Base-by-base conservation (phyloP, 192 early-diverging fungal genomes). In the Linderina pennispora region DNA sequence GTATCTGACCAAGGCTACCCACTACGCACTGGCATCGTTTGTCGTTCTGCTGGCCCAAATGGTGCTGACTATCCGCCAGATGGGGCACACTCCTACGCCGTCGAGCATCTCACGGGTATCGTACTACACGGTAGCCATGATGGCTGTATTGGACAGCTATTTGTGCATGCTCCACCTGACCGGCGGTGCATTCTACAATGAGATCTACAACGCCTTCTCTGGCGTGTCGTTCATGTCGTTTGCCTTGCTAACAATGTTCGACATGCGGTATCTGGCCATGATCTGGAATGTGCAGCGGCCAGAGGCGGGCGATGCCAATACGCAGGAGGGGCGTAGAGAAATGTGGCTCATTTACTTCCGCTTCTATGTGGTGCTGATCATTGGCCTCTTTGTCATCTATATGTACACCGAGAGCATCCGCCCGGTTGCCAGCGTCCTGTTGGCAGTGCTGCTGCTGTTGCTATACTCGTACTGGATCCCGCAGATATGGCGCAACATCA, bases 381-480 rank as follows among this genome's bases (percentile, higher is more conserved):
- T 66, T 9, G 85, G 85, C 11, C 53, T 86, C 36, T 77, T 81
- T 49, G 40, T 80, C 3, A 67, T 86, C 28, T 86, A 86, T 53
- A 57, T 76, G 23, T 82, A 77, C 19, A 54, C 78, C 4, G 60
- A 74, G 58, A 63, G 8, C 52, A 53, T 21, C 77, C 74, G 23
- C 55, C 77, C 10, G 53, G 48, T 46, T 45, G 79, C 8, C 71
- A 73, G 43, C 55, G 77, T 42, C 22, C 75, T 23, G 54, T 73
- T 50, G 53, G 80, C 22, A 41, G 41, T 4, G 32, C 73, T 36
- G 21, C 62, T 77, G 8, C 48, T 79, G 10, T 40, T 47, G 2
- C 44, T 80, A 23, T 84, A 75, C 60, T 87, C 85, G 2, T 85
- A 81, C 64, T 91, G 88, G 88, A 58, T 87, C 10, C 88, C 88